phyloP scores from a whole-genome alignment of 352 stramenopile genomes.

The Phytopythium ostracodes region DNA sequence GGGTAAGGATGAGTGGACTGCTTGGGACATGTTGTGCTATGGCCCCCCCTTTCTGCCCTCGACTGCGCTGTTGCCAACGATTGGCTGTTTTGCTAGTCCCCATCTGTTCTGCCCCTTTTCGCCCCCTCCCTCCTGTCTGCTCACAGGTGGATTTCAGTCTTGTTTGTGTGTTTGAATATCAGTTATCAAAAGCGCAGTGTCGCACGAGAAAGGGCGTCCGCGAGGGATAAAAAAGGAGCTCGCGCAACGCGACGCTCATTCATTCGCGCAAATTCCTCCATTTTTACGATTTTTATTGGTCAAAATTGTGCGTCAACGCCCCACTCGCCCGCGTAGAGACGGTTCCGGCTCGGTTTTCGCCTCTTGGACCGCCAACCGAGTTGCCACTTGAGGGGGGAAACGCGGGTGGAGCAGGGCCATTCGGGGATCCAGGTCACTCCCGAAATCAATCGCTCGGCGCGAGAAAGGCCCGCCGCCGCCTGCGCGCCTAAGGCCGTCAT shows the following conservation, averaged over 20 bases:
- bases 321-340: background rate
- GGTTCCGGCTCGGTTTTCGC: slow-evolving; percentile 1
- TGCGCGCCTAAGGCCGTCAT: background rate
- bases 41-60: background rate
- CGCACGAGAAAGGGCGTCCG: slow-evolving; percentile 2
- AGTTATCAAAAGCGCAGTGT: slow-evolving; percentile 1
- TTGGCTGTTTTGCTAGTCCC: background rate
- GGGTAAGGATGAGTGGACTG: slow-evolving; percentile 3
- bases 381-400: background rate
- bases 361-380: background rate
- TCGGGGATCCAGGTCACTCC: background rate
- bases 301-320: background rate
- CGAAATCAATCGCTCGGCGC: background rate
- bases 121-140: background rate
- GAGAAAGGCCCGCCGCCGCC: background rate
- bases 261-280: background rate
- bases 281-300: background rate
- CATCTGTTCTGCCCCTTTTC: background rate
- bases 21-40: background rate
- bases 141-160: slow-evolving; percentile 3
- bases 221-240: background rate
- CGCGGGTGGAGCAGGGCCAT: slow-evolving; percentile 1
- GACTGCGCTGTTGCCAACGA: background rate
- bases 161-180: slow-evolving; percentile 2
- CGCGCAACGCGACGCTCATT: background rate